Base-by-base conservation (phyloP, 148 eudicot species). In the Dysphania ambrosioides region DNA sequence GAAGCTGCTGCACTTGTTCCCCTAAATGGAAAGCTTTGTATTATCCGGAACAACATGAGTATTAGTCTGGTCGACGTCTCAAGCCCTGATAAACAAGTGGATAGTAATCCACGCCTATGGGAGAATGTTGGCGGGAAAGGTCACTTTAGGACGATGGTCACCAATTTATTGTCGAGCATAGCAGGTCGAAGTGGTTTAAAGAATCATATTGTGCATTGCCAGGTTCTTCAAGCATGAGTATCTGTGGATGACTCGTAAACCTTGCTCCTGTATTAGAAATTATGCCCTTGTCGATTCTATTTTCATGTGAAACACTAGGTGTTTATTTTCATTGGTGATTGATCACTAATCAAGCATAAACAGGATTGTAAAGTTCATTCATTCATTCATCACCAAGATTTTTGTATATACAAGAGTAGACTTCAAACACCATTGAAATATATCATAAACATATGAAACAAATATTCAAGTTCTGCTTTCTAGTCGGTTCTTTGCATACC, bases 1-100 rank as follows among this genome's bases (percentile, higher is more conserved):
- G 98, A 94, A 88, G 98, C 98, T 21, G 98, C 98, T 32, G 95
- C 98, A 42, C 91, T 94, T 66, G 89, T 94, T 72, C 85, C 95
- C 24, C 87, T 94, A 6, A 91, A 90, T 49, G 97, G 90, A 40
- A 94, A 94, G 87, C 91, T 94, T 44, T 94, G 98, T 81, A 91
- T 94, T 32, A 82, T 94, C 15, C 87, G 97, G 9, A 91, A 94
- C 75, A 94, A 94, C 76, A 94, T 90, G 98, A 94, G 97, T 83
- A 83, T 94, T 32, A 91, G 97, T 72, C 68, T 94, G 83, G 97
- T 94, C 61, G 98, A 94, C 74, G 93, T 94, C 11, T 81, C 85
- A 18, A 91, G 88, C 66, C 87, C 91, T n/a, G 91, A 87, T 73
- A 90, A 85, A 77, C 85, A 69, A 0, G 89, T 89, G 16, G 97